These are phyloP conservation scores for Termitomyces sp. DNA, from an alignment of 768 basidiomycete genomes.

Conservation along the genomic window DNA sequence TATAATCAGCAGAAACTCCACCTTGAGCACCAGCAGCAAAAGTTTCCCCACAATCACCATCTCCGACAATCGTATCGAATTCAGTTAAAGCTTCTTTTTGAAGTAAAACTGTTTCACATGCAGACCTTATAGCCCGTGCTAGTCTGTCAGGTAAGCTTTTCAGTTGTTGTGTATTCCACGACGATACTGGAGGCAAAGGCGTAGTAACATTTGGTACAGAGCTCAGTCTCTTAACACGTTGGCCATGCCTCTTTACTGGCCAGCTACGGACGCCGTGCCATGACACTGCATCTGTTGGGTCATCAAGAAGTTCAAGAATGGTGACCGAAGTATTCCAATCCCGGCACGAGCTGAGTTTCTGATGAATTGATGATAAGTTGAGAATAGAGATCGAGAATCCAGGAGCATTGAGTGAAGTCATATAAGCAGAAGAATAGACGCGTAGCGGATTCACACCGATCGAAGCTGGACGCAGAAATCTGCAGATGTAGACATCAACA, in stretches of 20 bases:
- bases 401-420: constrained; percentile 59
- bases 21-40: constrained; percentile 43
- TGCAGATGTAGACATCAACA: not conserved
- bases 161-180: not conserved
- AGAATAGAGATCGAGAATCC: constrained; percentile 50
- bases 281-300: constrained; percentile 34
- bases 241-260: constrained; percentile 6
- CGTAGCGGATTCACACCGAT: constrained; percentile 29
- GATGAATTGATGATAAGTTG: constrained; percentile 32
- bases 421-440: constrained; percentile 43
- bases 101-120: constrained; percentile 35
- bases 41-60: constrained; percentile 60
- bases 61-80: constrained; percentile 56
- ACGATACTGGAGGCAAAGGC: not conserved
- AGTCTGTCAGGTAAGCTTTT: constrained; percentile 11
- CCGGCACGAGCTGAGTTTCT: not conserved
- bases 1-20: not conserved
- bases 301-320: constrained; percentile 32
- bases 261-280: constrained; percentile 33
- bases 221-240: not conserved
- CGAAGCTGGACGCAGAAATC: constrained; percentile 17
- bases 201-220: not conserved
- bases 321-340: constrained; percentile 7
- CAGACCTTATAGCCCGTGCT: constrained; percentile 25
- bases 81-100: constrained; percentile 48